A percentile compares a stretch with the other conserved stretches of the same genome.
Evolutionary conservation across 805 yeast genomes (phyloP).

Genomic region (Tetrapisispora nanseiensis): DNA sequence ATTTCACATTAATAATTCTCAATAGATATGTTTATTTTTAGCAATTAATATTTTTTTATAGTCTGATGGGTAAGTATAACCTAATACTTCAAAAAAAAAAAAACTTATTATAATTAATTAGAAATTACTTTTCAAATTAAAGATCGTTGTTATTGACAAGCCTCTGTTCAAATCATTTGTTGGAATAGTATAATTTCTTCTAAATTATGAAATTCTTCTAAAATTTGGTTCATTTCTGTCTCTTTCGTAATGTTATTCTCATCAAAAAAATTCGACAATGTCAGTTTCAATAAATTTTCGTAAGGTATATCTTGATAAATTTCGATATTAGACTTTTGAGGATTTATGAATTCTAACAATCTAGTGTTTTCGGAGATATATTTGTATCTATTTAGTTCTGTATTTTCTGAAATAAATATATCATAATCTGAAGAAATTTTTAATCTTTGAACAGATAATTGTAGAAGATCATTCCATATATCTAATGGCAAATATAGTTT

Average conservation of each 20-base stretch:
- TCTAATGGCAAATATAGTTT: neutral
- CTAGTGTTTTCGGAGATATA: neutral
- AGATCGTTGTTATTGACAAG: too few relatives aligned
- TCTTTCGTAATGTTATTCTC: conserved; percentile 1
- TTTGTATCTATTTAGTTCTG: neutral
- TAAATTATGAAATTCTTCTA: conserved; percentile 1
- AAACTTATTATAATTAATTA: too few relatives aligned
- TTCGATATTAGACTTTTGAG: neutral
- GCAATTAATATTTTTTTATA: too few relatives aligned
- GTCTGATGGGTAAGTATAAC: too few relatives aligned
- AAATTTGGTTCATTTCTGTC: neutral
- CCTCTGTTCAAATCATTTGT: neutral
- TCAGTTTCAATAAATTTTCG: neutral
- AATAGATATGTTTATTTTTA: too few relatives aligned
- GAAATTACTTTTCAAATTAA: too few relatives aligned
- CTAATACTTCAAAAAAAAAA: too few relatives aligned
- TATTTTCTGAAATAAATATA: neutral
- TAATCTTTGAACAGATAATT: neutral
- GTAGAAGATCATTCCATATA: conserved; percentile 1
- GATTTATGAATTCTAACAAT: neutral
- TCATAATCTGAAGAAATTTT: neutral
- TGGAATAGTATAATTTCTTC: neutral
- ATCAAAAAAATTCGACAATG: neutral
- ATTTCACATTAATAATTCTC: too few relatives aligned
- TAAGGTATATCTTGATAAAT: neutral